These are phyloP conservation scores for Nakazawaea ernobii DNA, from an alignment of 805 yeast genomes.

Conservation along the genomic window DNA sequence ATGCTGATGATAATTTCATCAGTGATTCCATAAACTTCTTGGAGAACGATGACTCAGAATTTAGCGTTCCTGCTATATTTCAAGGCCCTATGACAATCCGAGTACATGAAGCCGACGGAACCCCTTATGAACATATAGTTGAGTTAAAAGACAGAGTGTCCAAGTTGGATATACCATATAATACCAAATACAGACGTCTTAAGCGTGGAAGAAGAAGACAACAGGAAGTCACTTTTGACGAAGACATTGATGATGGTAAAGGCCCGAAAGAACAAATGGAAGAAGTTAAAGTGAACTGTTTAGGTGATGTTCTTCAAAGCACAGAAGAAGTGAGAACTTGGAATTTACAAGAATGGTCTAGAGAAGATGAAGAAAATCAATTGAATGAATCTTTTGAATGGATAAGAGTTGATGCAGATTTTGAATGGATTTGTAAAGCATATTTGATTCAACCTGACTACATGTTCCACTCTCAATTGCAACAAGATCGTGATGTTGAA, in stretches of 20 bases:
- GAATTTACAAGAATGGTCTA: constrained; percentile 66
- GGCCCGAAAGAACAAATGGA: constrained; percentile 21
- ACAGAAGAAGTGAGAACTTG: constrained; percentile 61
- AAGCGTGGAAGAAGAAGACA: constrained; percentile 46
- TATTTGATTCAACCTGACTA: constrained; percentile 86
- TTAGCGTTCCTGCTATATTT: constrained; percentile 46
- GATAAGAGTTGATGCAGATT: constrained; percentile 96
- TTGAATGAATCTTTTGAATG: constrained; percentile 91
- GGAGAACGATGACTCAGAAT: constrained; percentile 34
- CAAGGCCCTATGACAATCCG: constrained; percentile 96
- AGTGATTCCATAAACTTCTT: constrained; percentile 37
- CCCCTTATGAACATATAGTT: constrained; percentile 97
- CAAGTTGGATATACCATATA: constrained; percentile 89
- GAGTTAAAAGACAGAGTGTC: constrained; percentile 81
- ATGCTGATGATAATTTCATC: constrained; percentile 30
- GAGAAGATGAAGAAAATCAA: constrained; percentile 62
- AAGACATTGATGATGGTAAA: constrained; percentile 29
- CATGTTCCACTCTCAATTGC: constrained; percentile 90
- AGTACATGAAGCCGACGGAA: constrained; percentile 97
- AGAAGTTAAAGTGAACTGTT: constrained; percentile 31
- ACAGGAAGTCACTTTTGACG: constrained; percentile 34
- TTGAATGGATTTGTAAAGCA: constrained; percentile 89
- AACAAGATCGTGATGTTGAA: constrained; percentile 92
- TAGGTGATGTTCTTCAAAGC: constrained; percentile 73
- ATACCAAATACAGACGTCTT: constrained; percentile 83